Evolutionary conservation across 2,329 filamentous ascomycete genomes (phyloP).

Genomic region (Colletotrichum chlorophyti): DNA sequence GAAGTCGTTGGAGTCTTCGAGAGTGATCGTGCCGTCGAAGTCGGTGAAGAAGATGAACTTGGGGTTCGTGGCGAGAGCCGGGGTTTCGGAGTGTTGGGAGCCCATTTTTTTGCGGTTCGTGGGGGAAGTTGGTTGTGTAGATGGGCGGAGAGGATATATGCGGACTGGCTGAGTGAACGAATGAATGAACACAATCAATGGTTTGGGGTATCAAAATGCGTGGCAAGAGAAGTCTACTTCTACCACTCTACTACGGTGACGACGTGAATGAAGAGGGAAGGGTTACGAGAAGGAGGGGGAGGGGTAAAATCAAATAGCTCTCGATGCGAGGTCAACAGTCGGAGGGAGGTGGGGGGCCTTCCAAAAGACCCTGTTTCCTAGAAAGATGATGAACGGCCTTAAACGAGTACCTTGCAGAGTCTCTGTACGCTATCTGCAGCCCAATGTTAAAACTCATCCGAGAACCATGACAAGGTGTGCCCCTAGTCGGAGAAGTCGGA

Average conservation of each 20-base stretch:
- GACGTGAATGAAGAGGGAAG: neutral
- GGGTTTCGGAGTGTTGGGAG: slow-evolving; percentile 51
- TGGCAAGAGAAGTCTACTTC: too few relatives aligned
- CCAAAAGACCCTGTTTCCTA: neutral
- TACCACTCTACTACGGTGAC: too few relatives aligned
- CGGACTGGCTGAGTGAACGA: neutral
- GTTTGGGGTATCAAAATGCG: neutral
- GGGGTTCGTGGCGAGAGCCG: slow-evolving; percentile 71
- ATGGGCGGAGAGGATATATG: neutral
- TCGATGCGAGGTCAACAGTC: slow-evolving; percentile 1
- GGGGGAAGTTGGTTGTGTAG: neutral
- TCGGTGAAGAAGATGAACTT: slow-evolving; percentile 99
- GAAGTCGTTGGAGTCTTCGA: slow-evolving; percentile 69
- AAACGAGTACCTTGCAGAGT: neutral
- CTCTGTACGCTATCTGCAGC: neutral
- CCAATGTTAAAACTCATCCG: neutral
- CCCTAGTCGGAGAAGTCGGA: too few relatives aligned
- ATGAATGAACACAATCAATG: neutral
- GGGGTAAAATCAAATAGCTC: slow-evolving; percentile 2
- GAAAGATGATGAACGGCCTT: neutral
- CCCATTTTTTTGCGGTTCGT: slow-evolving; percentile 44
- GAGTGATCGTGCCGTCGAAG: slow-evolving; percentile 95
- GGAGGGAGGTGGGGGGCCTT: neutral
- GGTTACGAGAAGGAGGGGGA: slow-evolving; percentile 13
- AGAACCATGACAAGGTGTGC: neutral